Evolutionary conservation across 1,284 basidiomycete genomes (phyloP).

Genomic region (Cutaneotrichosporon daszewskae): DNA sequence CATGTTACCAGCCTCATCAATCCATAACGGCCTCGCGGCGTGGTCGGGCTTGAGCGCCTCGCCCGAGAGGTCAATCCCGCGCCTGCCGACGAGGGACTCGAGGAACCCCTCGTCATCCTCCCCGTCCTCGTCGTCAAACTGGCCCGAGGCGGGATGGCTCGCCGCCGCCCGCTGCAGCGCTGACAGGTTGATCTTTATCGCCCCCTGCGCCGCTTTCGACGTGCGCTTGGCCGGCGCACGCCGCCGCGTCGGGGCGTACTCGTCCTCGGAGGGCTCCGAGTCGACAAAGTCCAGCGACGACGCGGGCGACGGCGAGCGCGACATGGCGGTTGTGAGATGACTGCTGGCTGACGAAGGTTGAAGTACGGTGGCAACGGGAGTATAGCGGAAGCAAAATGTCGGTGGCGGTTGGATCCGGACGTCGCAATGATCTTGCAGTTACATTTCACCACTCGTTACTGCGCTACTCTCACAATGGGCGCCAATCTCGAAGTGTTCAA

Average conservation of each 20-base stretch:
- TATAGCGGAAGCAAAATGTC: conserved; percentile 8
- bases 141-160: conserved; percentile 28
- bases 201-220: conserved; percentile 9
- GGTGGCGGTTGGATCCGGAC: neutral
- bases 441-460: conserved; percentile 5
- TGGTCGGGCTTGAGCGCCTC: conserved; percentile 88
- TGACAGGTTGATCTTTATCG: conserved; percentile 37
- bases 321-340: conserved; percentile 23
- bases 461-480: too few species aligned
- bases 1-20: conserved; percentile 88
- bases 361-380: conserved; percentile 6
- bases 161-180: conserved; percentile 27
- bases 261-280: conserved; percentile 37
- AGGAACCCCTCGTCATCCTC: conserved; percentile 28
- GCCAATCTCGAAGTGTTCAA: conserved; percentile 71
- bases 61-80: conserved; percentile 35
- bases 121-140: conserved; percentile 21
- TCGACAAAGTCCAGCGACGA: conserved; percentile 44
- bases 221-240: conserved; percentile 1
- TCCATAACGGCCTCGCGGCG: conserved; percentile 83
- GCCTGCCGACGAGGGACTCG: conserved; percentile 27
- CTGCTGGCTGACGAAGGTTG: neutral
- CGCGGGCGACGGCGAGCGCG: conserved; percentile 36
- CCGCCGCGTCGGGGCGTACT: conserved; percentile 24
- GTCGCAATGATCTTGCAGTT: neutral